Evolutionary conservation across 345 rosid genomes (phyloP), one percentile per base, ranked within the genome.

Genomic region (Gossypium bickii): DNA sequence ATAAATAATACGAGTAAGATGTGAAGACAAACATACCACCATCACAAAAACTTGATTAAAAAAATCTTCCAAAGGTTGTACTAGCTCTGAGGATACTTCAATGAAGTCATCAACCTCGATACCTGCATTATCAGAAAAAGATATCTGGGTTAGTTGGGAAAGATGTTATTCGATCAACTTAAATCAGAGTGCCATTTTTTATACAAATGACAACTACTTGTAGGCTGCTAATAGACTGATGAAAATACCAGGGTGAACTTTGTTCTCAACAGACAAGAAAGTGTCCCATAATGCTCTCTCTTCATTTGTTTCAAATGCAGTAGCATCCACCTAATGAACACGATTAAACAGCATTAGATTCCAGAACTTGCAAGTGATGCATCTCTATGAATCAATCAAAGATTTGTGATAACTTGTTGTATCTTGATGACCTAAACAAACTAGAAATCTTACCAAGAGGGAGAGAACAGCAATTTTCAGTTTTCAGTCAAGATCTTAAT

Each of bases 21-120:
- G 24, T 1, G 17, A 52, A 76, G 81, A 75, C 9, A 77, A 34
- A 86, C 98, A 44, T 84, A 92, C 98, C 98, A 92, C 98, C 98
- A 94, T 94, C 76, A 94, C 97, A 22, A 94, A 92, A 70, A 92
- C 97, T 76, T 89, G 76, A 80, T 92, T 82, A 84, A 94, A 94
- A 83, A 94, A 94, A 75, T 92, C 90, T 78, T 91, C 98, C 0
- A 94, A 90, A 12, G 98, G 98, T 45, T 87, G 88, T 18, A 92
- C 44, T 57, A 94, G 83, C 74, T 79, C 79, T 27, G 78, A 84
- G 38, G 98, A 94, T 76, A 83, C 74, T 80, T 91, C 93, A 25
- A 90, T 78, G 82, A 92, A 92, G 70, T 90, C 88, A 71, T 89
- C 95, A 43, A 94, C 81, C 70, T 86, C 97, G 20, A 86, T 81